Conservation (phyloP, 2,329 filamentous ascomycete genomes). For the Cladobotryum mycophilum region DNA sequence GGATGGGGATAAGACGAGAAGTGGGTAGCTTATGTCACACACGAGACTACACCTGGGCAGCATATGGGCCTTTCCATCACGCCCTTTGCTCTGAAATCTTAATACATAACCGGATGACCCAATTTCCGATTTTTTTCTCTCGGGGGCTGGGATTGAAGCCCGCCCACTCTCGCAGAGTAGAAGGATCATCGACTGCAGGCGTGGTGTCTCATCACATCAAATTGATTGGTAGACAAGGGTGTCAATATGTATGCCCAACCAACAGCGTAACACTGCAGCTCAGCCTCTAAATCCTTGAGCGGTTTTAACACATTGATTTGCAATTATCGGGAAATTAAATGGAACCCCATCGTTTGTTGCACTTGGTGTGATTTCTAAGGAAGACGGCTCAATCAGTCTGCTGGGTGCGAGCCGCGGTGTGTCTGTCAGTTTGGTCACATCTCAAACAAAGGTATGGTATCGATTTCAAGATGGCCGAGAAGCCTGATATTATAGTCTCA, state of each 20-base stretch:
- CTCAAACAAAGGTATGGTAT: neutral
- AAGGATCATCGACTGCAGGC: too few species aligned
- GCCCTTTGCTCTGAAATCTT: too few species aligned
- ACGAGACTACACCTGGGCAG: too few species aligned
- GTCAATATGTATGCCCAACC: slow-evolving; percentile 14
- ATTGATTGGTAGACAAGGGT: neutral
- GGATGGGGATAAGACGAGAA: neutral
- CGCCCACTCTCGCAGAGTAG: too few species aligned
- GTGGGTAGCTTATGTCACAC: too few species aligned
- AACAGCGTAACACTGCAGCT: slow-evolving; percentile 11
- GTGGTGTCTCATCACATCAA: neutral
- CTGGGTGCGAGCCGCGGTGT: neutral
- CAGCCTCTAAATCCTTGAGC: neutral
- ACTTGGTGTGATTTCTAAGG: neutral
- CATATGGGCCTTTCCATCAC: too few species aligned
- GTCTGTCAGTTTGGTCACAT: neutral
- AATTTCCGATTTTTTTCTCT: too few species aligned
- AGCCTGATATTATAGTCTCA: slow-evolving; percentile 31
- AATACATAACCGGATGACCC: too few species aligned
- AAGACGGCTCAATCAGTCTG: too few species aligned
- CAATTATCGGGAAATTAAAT: neutral
- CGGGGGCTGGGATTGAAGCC: too few species aligned
- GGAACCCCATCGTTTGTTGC: neutral
- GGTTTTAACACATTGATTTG: neutral
- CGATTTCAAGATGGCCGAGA: slow-evolving; percentile 17